These are phyloP conservation scores for Terfezia claveryi DNA, from an alignment of 495 filamentous ascomycete genomes.

Conservation along the genomic window DNA sequence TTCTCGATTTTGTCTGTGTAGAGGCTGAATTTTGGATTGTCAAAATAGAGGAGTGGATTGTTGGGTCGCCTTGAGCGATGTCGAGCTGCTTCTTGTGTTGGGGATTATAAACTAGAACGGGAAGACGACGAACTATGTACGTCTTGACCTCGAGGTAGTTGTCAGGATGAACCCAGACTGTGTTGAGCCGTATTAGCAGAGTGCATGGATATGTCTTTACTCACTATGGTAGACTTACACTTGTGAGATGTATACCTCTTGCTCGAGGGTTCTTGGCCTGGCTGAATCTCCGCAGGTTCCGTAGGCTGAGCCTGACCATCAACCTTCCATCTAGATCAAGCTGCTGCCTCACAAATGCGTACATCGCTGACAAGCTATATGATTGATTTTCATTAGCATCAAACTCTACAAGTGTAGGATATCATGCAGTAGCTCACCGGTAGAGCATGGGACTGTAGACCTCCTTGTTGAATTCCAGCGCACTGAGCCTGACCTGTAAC, in stretches of 20 bases:
- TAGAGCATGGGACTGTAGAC: constrained; percentile 78
- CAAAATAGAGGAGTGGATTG: constrained; percentile 94
- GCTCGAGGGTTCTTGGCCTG: constrained; percentile 6
- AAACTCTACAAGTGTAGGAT: background rate
- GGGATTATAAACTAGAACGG: constrained; percentile 80
- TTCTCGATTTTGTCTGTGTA: constrained; percentile 70
- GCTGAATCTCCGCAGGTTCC: constrained; percentile 13
- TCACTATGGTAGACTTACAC: constrained; percentile 27
- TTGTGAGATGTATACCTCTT: constrained; percentile 78
- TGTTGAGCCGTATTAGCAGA: background rate
- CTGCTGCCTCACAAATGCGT: constrained; percentile 72
- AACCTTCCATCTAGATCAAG: constrained; percentile 31
- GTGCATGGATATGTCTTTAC: constrained; percentile 1
- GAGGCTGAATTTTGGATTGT: constrained; percentile 60
- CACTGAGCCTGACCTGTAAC: constrained; percentile 66
- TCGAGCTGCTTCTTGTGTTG: constrained; percentile 56
- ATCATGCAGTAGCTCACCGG: constrained; percentile 22
- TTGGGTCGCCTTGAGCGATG: constrained; percentile 56
- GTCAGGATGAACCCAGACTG: constrained; percentile 85
- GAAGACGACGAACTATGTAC: constrained; percentile 68
- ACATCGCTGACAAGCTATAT: constrained; percentile 63
- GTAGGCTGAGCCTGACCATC: constrained; percentile 16
- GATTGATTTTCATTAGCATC: background rate
- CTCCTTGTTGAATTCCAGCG: constrained; percentile 84
- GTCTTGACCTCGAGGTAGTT: constrained; percentile 95